Conservation (phyloP, 2,329 filamentous ascomycete species). For the Westerdykella ornata region DNA sequence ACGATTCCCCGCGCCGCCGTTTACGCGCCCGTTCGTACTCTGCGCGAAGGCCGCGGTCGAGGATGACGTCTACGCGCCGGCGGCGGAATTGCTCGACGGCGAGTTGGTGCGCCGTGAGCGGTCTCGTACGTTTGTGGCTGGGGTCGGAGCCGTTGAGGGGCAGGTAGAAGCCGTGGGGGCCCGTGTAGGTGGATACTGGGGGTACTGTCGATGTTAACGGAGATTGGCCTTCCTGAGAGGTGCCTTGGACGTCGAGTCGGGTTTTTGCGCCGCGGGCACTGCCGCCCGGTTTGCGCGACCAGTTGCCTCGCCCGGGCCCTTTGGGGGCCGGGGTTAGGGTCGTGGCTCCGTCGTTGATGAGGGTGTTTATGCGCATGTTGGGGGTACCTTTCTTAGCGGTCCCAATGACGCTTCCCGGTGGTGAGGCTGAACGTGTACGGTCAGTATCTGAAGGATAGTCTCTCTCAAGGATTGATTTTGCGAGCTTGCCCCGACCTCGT, state of each 20-base stretch:
- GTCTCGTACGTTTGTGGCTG: constrained; percentile 54
- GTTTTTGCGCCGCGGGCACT: constrained; percentile 28
- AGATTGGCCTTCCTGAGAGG: constrained; percentile 30
- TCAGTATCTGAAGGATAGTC: constrained; percentile 42
- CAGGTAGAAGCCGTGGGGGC: constrained; percentile 47
- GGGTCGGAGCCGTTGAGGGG: constrained; percentile 46
- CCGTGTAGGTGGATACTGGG: constrained; percentile 39
- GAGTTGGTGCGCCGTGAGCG: constrained; percentile 73
- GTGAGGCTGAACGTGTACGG: constrained; percentile 42
- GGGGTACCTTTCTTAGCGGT: constrained; percentile 32
- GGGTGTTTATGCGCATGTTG: constrained; percentile 45
- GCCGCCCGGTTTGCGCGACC: constrained; percentile 38
- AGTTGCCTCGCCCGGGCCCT: constrained; percentile 46
- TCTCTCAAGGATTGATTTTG: constrained; percentile 29
- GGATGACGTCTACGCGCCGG: constrained; percentile 73
- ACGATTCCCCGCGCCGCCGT: constrained; percentile 56
- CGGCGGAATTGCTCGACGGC: constrained; percentile 73
- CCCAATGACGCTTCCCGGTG: constrained; percentile 38
- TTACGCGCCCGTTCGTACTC: constrained; percentile 60
- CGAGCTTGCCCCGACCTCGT: constrained; percentile 31
- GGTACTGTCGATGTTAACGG: constrained; percentile 22
- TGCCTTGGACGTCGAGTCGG: constrained; percentile 24
- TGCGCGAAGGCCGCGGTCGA: constrained; percentile 65
- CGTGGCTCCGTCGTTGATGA: constrained; percentile 42
- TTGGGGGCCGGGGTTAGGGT: constrained; percentile 34